These are phyloP conservation scores for Boletus sp. DNA, from an alignment of 768 basidiomycete genomes.

Conservation along the genomic window DNA sequence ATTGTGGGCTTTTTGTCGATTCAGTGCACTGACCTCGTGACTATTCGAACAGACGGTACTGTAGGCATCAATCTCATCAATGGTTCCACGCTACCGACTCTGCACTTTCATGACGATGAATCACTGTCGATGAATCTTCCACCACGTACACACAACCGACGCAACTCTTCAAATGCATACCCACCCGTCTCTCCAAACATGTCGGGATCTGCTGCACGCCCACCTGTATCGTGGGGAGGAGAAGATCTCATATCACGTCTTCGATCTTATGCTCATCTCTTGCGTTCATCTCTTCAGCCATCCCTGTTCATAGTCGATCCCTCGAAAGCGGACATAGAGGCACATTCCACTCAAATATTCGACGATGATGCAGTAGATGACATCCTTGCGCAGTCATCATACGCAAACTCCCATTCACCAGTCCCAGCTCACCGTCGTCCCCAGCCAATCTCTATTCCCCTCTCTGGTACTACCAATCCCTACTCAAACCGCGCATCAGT, in stretches of 20 bases:
- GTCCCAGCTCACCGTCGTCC: constrained; percentile 83
- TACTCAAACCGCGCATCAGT: constrained; percentile 72
- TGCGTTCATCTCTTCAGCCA: constrained; percentile 84
- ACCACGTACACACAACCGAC: constrained; percentile 35
- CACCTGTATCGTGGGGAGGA: constrained; percentile 74
- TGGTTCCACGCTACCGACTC: constrained; percentile 80
- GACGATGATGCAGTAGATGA: constrained; percentile 86
- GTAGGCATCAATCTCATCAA: constrained; percentile 87
- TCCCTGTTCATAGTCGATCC: constrained; percentile 91
- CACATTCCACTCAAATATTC: constrained; percentile 83
- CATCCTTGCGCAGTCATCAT: constrained; percentile 78
- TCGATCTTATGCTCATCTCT: constrained; percentile 71
- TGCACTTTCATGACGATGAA: constrained; percentile 98
- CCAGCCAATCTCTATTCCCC: constrained; percentile 51
- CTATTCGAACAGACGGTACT: constrained; percentile 63
- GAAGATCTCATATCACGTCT: constrained; percentile 81
- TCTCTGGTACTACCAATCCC: constrained; percentile 41
- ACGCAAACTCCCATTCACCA: constrained; percentile 73
- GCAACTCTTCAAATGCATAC: constrained; percentile 50
- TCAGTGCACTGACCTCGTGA: neutral
- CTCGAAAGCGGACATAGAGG: constrained; percentile 86
- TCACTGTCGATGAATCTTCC: constrained; percentile 70
- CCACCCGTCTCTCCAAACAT: constrained; percentile 56
- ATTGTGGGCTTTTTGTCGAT: constrained; percentile 12
- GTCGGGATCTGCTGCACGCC: constrained; percentile 40